Evolutionary conservation across 2,329 filamentous ascomycete genomes (phyloP).

Genomic region (Aotearoamyces nothofagi): DNA sequence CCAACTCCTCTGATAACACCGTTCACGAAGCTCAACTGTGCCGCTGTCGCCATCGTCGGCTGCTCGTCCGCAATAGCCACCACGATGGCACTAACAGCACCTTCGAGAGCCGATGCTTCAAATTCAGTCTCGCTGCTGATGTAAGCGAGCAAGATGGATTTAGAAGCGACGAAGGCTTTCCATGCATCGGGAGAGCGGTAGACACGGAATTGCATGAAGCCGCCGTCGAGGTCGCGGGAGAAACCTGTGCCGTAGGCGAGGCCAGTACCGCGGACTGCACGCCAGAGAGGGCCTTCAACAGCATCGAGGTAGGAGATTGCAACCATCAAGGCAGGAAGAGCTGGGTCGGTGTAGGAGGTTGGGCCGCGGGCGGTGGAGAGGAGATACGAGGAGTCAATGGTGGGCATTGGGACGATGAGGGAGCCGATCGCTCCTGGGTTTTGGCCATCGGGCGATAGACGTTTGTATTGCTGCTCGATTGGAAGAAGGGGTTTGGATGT

Average conservation of each 20-base stretch:
- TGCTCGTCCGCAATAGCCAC: slow-evolving; percentile 79
- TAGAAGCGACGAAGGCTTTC: slow-evolving; percentile 70
- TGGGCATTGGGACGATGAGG: slow-evolving; percentile 77
- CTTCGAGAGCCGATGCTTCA: slow-evolving; percentile 58
- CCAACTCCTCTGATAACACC: slow-evolving; percentile 65
- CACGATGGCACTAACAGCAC: slow-evolving; percentile 81
- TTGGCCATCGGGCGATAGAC: slow-evolving; percentile 63
- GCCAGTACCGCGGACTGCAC: slow-evolving; percentile 79
- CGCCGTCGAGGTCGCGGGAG: slow-evolving; percentile 60
- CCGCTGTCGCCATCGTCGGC: slow-evolving; percentile 68
- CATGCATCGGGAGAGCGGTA: slow-evolving; percentile 83
- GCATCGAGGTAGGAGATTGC: slow-evolving; percentile 84
- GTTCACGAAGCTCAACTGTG: slow-evolving; percentile 68
- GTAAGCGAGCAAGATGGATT: slow-evolving; percentile 59
- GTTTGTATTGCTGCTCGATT: slow-evolving; percentile 51
- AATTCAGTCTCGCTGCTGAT: slow-evolving; percentile 57
- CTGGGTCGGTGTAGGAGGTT: slow-evolving; percentile 58
- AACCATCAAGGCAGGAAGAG: slow-evolving; percentile 72
- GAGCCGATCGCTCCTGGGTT: slow-evolving; percentile 59
- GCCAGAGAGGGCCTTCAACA: slow-evolving; percentile 89
- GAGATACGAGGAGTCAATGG: slow-evolving; percentile 83
- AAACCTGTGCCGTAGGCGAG: slow-evolving; percentile 85
- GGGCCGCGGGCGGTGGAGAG: slow-evolving; percentile 63
- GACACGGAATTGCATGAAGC: slow-evolving; percentile 69
- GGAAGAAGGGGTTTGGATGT: slow-evolving; percentile 42